Conservation (phyloP, 1,139 yeast genomes). For the Pichia sp. region DNA sequence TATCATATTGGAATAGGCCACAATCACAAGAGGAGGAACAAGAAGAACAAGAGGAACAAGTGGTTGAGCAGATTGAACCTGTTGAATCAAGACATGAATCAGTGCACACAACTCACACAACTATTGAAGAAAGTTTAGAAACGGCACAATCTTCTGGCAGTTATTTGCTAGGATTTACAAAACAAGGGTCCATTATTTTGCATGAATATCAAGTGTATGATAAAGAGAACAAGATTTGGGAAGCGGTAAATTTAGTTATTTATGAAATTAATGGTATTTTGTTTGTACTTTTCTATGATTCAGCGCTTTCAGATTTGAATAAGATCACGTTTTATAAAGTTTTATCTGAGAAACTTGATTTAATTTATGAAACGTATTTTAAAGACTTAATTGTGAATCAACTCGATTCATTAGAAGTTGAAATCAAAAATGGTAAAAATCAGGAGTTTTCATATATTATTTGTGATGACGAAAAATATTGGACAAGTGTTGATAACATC, state of each 20-base stretch:
- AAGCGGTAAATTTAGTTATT: constrained; percentile 16
- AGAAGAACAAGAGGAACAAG: neutral
- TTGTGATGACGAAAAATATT: constrained; percentile 11
- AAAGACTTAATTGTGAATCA: constrained; percentile 24
- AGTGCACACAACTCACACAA: neutral
- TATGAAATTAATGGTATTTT: constrained; percentile 28
- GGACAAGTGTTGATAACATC: constrained; percentile 10
- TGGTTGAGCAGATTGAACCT: no score
- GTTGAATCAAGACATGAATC: constrained; percentile 2
- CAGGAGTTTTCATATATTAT: constrained; percentile 9
- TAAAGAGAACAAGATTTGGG: neutral
- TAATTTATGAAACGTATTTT: constrained; percentile 25
- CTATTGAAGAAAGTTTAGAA: constrained; percentile 12
- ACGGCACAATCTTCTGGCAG: constrained; percentile 19
- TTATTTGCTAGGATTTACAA: constrained; percentile 22
- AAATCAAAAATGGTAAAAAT: constrained; percentile 3
- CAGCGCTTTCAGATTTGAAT: neutral
- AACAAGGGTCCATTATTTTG: constrained; percentile 15
- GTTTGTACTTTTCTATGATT: constrained; percentile 19
- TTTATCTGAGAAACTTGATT: constrained; percentile 36
- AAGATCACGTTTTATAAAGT: constrained; percentile 14
- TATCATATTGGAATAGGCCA: constrained; percentile 5
- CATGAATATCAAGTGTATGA: constrained; percentile 15
- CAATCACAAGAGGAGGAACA: neutral
- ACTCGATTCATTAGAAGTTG: constrained; percentile 19